Evolutionary conservation across 495 filamentous ascomycete genomes (phyloP), one percentile per base, ranked within the genome.

Genomic region (Massariosphaeria phaeospora): DNA sequence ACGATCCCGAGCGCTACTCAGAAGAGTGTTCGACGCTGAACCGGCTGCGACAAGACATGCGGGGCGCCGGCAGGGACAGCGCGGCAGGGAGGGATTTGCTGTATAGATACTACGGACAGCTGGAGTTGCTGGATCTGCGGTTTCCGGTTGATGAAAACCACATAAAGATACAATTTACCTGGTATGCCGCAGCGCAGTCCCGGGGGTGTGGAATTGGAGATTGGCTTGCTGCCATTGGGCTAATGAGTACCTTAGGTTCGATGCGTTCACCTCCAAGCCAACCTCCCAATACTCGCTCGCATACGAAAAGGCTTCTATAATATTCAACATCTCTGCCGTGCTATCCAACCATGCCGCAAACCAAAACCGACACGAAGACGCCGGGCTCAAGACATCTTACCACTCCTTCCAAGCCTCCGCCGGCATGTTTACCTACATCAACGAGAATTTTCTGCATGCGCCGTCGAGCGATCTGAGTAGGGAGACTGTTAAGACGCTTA

Each of bases 391-490:
- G 72, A 93, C 89, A 13, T 87, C 93, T 2, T 98, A 96, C 66
- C 91, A 98, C 70, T 97, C 93, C 18, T 97, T 97, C 75, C 93
- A 98, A 69, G 93, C 93, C 29, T 86, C 91, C 21, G 93, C 93
- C 10, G 93, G 93, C 69, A 98, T 98, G 93, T 98, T 97, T 70
- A 96, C 90, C 17, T 98, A 98, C 64, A 97, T 98, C 74, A 98
- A 97, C 69, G 91, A 97, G 72, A 97, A 98, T 72, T 98, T 98
- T 70, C 74, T 96, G 34, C 94, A 98, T 66, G 93, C 93, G 29
- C 93, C 93, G 2, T 96, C 90, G 9, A 93, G 87, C 23, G 93
- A 98, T 65, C 72, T 98, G 29, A 96, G 91, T 67, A 77, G 91
- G 54, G 89, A 97, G 13, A 97, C 93, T 2, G 88, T 98, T 54